These are phyloP conservation scores for Macadamia tetraphylla DNA, from an alignment of 164 flowering plant genomes.

Conservation along the genomic window DNA sequence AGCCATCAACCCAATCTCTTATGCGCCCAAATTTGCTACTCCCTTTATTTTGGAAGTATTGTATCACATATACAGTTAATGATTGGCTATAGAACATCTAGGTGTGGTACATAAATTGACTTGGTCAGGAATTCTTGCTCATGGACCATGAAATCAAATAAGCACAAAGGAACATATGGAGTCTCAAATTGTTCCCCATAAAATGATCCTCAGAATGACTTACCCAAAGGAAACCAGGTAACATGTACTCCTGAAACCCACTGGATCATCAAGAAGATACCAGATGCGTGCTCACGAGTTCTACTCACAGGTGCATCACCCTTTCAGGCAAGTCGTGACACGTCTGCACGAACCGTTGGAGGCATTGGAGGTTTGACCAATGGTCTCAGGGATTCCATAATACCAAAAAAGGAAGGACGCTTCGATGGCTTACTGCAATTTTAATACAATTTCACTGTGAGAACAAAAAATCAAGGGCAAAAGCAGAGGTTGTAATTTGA, in stretches of 20 bases:
- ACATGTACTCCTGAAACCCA: constrained; percentile 13
- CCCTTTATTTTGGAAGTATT: no score
- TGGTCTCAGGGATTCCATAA: constrained; percentile 66
- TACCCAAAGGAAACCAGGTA: constrained; percentile 27
- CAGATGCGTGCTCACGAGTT: constrained; percentile 20
- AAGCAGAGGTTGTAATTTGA: background rate
- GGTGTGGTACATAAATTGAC: no score
- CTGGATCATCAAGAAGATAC: constrained; percentile 23
- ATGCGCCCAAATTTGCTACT: no score
- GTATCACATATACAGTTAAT: no score
- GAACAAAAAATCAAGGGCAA: background rate
- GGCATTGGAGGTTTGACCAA: constrained; percentile 50
- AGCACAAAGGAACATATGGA: no score
- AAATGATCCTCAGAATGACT: background rate
- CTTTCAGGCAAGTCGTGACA: constrained; percentile 33
- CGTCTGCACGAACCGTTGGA: constrained; percentile 37
- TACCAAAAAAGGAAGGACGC: constrained; percentile 67
- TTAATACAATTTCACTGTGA: background rate
- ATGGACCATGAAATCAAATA: no score
- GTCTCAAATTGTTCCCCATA: no score
- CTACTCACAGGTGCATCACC: constrained; percentile 3
- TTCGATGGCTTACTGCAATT: constrained; percentile 79
- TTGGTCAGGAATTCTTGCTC: no score
- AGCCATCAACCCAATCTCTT: no score
- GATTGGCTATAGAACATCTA: no score